Percentiles rank a stretch among this genome's conserved stretches.
Conservation (phyloP, 2,329 filamentous ascomycete species). For the Waltergamsia citrina region DNA sequence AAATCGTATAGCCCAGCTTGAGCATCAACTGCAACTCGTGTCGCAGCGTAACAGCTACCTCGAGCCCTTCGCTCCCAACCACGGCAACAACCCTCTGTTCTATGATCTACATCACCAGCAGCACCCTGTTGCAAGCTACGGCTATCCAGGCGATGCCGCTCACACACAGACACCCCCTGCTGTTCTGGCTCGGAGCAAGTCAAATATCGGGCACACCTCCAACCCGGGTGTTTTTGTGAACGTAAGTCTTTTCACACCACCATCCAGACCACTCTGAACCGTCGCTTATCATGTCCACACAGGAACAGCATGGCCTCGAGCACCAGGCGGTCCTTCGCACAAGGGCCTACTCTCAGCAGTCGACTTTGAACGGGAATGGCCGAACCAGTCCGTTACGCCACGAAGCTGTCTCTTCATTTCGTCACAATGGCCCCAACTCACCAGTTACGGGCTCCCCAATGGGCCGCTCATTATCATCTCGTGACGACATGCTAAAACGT, state of each 20-base stretch:
- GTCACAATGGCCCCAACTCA: conserved; percentile 21
- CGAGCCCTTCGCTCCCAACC: no score
- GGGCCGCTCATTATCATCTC: conserved; percentile 15
- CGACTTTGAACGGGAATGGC: no score
- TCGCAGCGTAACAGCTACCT: neutral
- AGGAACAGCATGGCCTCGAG: neutral
- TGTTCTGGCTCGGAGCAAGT: conserved; percentile 3
- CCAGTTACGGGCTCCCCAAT: conserved; percentile 7
- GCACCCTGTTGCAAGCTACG: no score
- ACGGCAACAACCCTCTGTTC: no score
- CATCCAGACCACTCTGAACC: no score
- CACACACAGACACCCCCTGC: neutral
- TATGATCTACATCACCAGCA: no score
- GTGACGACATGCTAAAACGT: conserved; percentile 18
- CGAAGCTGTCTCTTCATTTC: conserved; percentile 28
- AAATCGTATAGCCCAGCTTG: conserved; percentile 1
- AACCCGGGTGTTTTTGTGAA: neutral
- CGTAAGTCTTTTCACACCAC: neutral
- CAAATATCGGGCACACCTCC: conserved; percentile 2
- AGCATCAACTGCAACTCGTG: no score
- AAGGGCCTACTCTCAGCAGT: conserved; percentile 17
- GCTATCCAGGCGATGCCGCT: no score
- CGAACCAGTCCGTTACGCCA: neutral
- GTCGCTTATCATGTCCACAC: neutral
- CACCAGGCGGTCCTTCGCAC: conserved; percentile 9